Conservation (phyloP, 371 early-diverging fungal species). For the Apophysomyces trapeziformis region DNA sequence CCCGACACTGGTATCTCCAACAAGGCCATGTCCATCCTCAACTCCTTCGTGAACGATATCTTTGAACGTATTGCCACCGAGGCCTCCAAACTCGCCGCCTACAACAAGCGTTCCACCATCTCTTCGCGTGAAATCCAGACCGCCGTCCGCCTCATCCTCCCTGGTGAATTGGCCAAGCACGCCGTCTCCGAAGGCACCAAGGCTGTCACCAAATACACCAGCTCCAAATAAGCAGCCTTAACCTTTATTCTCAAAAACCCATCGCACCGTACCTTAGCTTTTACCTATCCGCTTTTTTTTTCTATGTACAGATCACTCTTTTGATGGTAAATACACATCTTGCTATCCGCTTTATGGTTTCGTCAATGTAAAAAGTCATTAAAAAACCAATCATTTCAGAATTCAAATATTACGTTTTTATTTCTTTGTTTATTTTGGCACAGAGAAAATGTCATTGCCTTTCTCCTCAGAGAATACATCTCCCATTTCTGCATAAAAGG, state of each 20-base stretch:
- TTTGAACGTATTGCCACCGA: conserved; percentile 92
- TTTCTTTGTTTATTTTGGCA: conserved; percentile 34
- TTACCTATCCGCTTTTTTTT: conserved; percentile 32
- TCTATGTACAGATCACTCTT: conserved; percentile 16
- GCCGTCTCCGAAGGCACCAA: conserved; percentile 98
- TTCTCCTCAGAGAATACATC: conserved; percentile 36
- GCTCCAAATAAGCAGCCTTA: conserved; percentile 63
- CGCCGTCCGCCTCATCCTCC: conserved; percentile 91
- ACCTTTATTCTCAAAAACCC: background rate
- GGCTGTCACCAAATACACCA: conserved; percentile 97
- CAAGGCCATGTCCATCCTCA: conserved; percentile 98
- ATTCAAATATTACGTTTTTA: background rate
- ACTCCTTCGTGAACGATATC: conserved; percentile 98
- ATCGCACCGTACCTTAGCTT: conserved; percentile 13
- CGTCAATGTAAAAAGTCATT: conserved; percentile 20
- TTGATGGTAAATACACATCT: conserved; percentile 11
- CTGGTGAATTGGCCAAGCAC: conserved; percentile 97
- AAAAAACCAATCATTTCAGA: conserved; percentile 13
- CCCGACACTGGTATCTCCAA: conserved; percentile 98
- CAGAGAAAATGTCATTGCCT: conserved; percentile 42
- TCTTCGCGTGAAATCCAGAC: conserved; percentile 96
- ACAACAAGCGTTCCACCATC: conserved; percentile 96
- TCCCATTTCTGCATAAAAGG: conserved; percentile 53
- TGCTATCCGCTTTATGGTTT: conserved; percentile 18
- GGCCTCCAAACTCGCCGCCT: conserved; percentile 92